Evolutionary conservation across 305 asterid species (phyloP), one percentile per base, ranked within the genome.

Genomic region (Salvia sclarea): DNA sequence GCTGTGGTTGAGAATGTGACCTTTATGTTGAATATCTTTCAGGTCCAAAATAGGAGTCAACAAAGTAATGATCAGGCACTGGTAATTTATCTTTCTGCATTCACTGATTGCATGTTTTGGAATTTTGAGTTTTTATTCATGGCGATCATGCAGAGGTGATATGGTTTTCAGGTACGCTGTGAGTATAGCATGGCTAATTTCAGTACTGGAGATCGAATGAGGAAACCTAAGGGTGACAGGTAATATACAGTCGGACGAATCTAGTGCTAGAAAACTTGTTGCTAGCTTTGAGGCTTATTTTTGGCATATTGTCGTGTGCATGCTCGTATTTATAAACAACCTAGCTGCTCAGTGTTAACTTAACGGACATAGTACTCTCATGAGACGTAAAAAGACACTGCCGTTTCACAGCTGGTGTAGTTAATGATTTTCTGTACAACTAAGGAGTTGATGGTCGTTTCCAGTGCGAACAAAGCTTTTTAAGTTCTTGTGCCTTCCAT

Each of bases 181-280:
- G 99, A 91, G 80, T 94, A 94, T 77, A 87, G 97, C 84, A 94
- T 94, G 98, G 98, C 97, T 61, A 93, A 90, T 78, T 93, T 93
- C 81, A 90, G 98, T 69, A 87, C 97, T 9, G 99, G 99, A 62
- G 98, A 91, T 83, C 90, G 98, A 64, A 82, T 73, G 89, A 89
- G 96, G 74, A 89, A 81, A 76, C 95, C 96, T 45, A 94, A 94
- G 85, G 96, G 92, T 47, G 98, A 94, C 77, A 85, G 98, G 98
- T 93, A 83, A 67, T 45, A 48, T 54, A 35, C 30, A 54, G 41
- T 65, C 14, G 8, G 38, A 69, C 22, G 25, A 33, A 11, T 47
- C 28, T 22, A 68, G 43, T 67, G 60, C 21, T 11, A 40, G 2
- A 50, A 53, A 58, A 49, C 14, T 44, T 7, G 57, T 22, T 35